These are phyloP conservation scores for Suillus decipiens DNA, from an alignment of 768 basidiomycete genomes.

Conservation along the genomic window DNA sequence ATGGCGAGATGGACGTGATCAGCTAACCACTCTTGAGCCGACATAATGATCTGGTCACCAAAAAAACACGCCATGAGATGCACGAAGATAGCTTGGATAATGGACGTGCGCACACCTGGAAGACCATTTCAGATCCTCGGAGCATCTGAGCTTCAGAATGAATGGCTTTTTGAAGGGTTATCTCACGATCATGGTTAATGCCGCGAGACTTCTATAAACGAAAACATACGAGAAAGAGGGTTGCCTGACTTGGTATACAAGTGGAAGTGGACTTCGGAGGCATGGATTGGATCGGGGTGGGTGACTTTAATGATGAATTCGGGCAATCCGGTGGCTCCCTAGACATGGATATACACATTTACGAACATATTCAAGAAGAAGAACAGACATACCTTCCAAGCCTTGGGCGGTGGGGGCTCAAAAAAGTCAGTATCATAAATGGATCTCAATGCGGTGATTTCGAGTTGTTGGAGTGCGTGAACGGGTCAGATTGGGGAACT, in stretches of 20 bases:
- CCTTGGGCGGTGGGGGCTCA: constrained; percentile 72
- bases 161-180: constrained; percentile 58
- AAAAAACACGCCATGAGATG: not conserved
- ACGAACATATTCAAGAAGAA: constrained; percentile 1
- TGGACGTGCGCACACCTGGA: constrained; percentile 51
- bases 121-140: constrained; percentile 76
- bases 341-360: constrained; percentile 10
- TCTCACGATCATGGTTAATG: constrained; percentile 55
- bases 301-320: constrained; percentile 77
- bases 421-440: constrained; percentile 82
- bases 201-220: constrained; percentile 63
- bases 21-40: constrained; percentile 72
- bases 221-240: not conserved
- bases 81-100: constrained; percentile 5
- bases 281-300: constrained; percentile 60
- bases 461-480: constrained; percentile 58
- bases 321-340: constrained; percentile 70
- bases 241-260: constrained; percentile 66
- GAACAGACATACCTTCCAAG: constrained; percentile 67
- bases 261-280: constrained; percentile 60
- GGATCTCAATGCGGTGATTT: constrained; percentile 78
- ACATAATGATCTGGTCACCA: constrained; percentile 58
- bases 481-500: no score
- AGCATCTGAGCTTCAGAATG: constrained; percentile 65
- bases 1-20: constrained; percentile 54